Percentiles rank a stretch among this genome's conserved stretches.
Evolutionary conservation across 805 yeast species (phyloP).

Genomic region (Wickerhamiella australiensis): DNA sequence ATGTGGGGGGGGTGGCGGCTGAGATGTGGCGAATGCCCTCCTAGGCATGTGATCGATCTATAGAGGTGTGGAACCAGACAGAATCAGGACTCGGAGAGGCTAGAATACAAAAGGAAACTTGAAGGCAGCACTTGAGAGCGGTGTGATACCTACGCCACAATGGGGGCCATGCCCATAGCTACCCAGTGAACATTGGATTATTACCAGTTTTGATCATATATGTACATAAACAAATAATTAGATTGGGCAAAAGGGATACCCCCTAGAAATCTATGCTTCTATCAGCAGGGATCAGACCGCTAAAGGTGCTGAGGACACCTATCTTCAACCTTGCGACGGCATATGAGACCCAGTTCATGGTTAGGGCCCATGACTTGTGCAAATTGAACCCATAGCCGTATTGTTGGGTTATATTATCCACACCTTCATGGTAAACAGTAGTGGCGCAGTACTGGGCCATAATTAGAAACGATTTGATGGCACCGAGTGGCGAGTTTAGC

Average conservation of each 20-base stretch:
- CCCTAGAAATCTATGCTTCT: background rate
- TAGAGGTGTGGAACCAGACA: background rate
- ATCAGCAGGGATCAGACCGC: conserved; percentile 7
- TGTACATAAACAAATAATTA: too few species aligned
- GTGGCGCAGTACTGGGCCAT: conserved; percentile 83
- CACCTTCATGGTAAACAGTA: conserved; percentile 59
- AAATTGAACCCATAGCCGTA: conserved; percentile 13
- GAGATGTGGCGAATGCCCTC: background rate
- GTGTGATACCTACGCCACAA: too few species aligned
- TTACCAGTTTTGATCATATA: too few species aligned
- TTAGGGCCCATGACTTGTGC: conserved; percentile 3
- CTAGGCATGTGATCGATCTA: too few species aligned
- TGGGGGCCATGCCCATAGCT: too few species aligned
- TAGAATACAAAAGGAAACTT: too few species aligned
- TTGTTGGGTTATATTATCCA: conserved; percentile 30
- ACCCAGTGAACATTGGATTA: too few species aligned
- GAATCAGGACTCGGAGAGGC: background rate
- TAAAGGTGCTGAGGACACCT: background rate
- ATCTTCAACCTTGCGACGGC: background rate
- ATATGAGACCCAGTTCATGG: conserved; percentile 2
- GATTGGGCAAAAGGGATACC: too few species aligned
- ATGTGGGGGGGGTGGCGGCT: background rate
- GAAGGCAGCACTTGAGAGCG: too few species aligned
- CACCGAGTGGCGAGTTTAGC: conserved; percentile 70
- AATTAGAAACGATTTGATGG: conserved; percentile 74